Evolutionary conservation across 768 basidiomycete species (phyloP), one percentile per base, ranked within the genome.

Genomic region (Mycena venus): DNA sequence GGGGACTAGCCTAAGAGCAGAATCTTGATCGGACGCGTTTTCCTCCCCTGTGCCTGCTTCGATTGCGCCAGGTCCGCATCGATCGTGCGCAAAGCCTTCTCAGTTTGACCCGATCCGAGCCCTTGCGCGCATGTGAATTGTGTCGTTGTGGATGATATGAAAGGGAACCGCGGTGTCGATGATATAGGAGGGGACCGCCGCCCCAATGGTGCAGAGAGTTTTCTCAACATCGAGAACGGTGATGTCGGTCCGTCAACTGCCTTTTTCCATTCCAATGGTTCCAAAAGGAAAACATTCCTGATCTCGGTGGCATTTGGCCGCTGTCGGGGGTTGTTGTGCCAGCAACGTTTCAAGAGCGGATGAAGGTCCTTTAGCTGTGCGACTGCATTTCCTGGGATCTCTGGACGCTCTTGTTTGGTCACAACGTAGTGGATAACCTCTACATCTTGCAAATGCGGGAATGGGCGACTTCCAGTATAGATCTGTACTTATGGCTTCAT

Each of bases 21-120:
- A 25, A 87, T 82, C 75, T 85, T 85, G 56, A 84, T 81, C 29
- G 83, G 83, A 60, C 82, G 82, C 77, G n/a, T 82, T 85, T 84
- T 80, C 59, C 81, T 74, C 36, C 85, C 85, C 64, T 82, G 76
- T n/a, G 77, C 78, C 77, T 82, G 83, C 77, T 81, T 83, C 25
- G 74, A 69, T 63, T 81, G 81, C 56, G n/a, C n/a, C n/a, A n/a
- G n/a, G n/a, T n/a, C n/a, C n/a, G n/a, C n/a, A n/a, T n/a, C n/a
- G n/a, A n/a, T n/a, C n/a, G n/a, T n/a, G n/a, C n/a, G n/a, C n/a
- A n/a, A n/a, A n/a, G 78, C 79, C 42, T 38, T 14, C 36, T 38
- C 36, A 38, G 36, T 7, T 14, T 38, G 36, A 14, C 36, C 36
- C 36, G 36, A 38, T 38, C 36, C 36, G 36, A 38, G 36, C 59